Evolutionary conservation across 176 grass and related monocot species (phyloP).

Genomic region (Olyra latifolia): DNA sequence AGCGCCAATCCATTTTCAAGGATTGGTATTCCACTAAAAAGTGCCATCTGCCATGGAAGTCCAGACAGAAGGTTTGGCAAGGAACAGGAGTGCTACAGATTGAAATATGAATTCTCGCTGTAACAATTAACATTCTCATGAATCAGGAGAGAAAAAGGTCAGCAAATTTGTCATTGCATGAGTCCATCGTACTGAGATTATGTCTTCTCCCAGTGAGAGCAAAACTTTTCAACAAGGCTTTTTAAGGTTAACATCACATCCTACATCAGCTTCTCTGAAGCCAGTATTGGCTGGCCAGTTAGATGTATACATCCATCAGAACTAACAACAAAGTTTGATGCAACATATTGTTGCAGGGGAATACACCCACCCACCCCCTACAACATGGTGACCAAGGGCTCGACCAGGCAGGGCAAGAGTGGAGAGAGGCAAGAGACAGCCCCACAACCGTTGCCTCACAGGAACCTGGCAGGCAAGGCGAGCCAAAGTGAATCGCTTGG

Average conservation of each 20-base stretch:
- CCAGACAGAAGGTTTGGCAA: not conserved
- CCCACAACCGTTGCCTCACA: no score
- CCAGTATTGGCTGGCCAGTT: not conserved
- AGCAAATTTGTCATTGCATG: not conserved
- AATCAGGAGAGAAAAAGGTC: not conserved
- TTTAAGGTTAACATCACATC: conserved; percentile 12
- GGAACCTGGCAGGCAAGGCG: no score
- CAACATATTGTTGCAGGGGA: no score
- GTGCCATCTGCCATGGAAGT: not conserved
- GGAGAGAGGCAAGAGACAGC: no score
- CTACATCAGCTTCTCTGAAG: not conserved
- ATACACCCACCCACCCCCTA: no score
- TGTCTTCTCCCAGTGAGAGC: not conserved
- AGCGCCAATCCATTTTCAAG: not conserved
- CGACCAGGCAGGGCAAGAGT: no score
- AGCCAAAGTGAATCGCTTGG: no score
- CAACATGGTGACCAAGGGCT: no score
- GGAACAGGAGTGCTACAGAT: not conserved
- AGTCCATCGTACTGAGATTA: not conserved
- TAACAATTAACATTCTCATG: not conserved
- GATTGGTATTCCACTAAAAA: not conserved
- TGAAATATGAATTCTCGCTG: not conserved
- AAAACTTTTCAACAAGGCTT: conserved; percentile 1
- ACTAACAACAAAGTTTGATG: not conserved
- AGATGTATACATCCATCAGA: conserved; percentile 3